These are phyloP conservation scores for Uronychia setigera DNA, from an alignment of 73 alveolate genomes.

Conservation along the genomic window DNA sequence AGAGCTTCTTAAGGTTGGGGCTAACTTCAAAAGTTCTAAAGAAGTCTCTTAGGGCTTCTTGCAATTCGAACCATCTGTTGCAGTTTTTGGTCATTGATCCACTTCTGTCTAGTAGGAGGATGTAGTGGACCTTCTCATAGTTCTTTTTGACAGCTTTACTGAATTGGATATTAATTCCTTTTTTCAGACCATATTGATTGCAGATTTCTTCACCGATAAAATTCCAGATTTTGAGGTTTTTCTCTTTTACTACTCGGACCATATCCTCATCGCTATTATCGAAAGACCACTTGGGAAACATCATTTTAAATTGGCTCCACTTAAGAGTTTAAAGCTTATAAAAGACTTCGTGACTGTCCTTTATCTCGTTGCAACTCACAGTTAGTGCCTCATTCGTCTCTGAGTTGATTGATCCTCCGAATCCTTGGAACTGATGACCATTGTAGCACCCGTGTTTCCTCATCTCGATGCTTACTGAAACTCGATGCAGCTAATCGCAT, in stretches of 20 bases:
- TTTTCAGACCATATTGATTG: neutral
- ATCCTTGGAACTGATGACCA: slow-evolving; percentile 32
- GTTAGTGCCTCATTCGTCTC: slow-evolving; percentile 19
- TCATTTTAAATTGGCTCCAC: slow-evolving; percentile 13
- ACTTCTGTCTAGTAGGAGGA: slow-evolving; percentile 12
- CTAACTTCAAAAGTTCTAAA: neutral
- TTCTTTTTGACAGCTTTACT: neutral
- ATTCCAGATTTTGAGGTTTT: slow-evolving; percentile 18
- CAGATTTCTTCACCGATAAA: slow-evolving; percentile 22
- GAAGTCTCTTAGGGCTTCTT: neutral
- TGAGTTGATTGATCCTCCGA: slow-evolving; percentile 20
- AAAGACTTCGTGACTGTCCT: slow-evolving; percentile 22
- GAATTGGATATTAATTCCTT: slow-evolving; percentile 1
- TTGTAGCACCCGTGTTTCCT: slow-evolving; percentile 27
- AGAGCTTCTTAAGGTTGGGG: neutral
- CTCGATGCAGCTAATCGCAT: slow-evolving; percentile 27
- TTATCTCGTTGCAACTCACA: slow-evolving; percentile 29
- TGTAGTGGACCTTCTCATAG: slow-evolving; percentile 3
- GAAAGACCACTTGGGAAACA: neutral
- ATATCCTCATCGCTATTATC: neutral
- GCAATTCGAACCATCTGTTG: neutral
- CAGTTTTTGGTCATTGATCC: slow-evolving; percentile 8
- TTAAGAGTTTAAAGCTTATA: slow-evolving; percentile 19
- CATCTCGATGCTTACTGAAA: neutral
- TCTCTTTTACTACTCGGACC: neutral